A percentile compares a stretch with the other conserved stretches of the same genome.
Evolutionary conservation across 2,329 filamentous ascomycete species (phyloP).

Genomic region (Tolypocladium ophioglossoides): DNA sequence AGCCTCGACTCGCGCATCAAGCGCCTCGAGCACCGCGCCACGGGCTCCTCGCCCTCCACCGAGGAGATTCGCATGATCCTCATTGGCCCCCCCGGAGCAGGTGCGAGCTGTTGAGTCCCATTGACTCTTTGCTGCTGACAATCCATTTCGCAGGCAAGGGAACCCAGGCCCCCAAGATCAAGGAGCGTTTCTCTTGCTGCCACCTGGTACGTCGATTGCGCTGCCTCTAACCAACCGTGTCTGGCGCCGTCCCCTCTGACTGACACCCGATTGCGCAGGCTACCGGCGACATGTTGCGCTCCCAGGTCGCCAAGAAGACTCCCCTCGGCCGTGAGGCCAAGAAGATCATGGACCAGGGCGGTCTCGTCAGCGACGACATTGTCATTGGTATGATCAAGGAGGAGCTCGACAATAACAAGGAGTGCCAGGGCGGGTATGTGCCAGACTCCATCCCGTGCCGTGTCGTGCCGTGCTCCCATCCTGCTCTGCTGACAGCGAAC

Average conservation of each 20-base stretch:
- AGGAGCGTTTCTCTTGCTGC: slow-evolving; percentile 95
- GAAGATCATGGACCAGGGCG: slow-evolving; percentile 99
- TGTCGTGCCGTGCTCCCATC: background rate
- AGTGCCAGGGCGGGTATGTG: slow-evolving; percentile 87
- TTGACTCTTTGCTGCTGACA: background rate
- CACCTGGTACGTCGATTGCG: slow-evolving; percentile 67
- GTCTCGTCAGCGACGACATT: slow-evolving; percentile 96
- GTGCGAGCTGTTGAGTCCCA: slow-evolving; percentile 40
- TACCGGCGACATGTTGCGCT: slow-evolving; percentile 97
- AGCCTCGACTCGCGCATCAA: slow-evolving; percentile 79
- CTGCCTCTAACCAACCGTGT: background rate
- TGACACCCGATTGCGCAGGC: slow-evolving; percentile 45
- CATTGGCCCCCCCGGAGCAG: slow-evolving; percentile 94
- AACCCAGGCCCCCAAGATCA: slow-evolving; percentile 95
- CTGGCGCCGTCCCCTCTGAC: background rate
- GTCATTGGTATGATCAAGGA: slow-evolving; percentile 99
- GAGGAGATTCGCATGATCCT: slow-evolving; percentile 88
- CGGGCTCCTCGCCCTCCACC: slow-evolving; percentile 37
- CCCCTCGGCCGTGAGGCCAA: slow-evolving; percentile 89
- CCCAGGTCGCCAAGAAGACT: slow-evolving; percentile 97
- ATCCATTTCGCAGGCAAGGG: slow-evolving; percentile 66
- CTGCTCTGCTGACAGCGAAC: background rate
- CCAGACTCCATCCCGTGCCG: background rate
- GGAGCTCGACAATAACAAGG: slow-evolving; percentile 85
- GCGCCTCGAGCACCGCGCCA: slow-evolving; percentile 68